Conservation (phyloP, 2,329 filamentous ascomycete genomes). For the Aspergillus persii region DNA sequence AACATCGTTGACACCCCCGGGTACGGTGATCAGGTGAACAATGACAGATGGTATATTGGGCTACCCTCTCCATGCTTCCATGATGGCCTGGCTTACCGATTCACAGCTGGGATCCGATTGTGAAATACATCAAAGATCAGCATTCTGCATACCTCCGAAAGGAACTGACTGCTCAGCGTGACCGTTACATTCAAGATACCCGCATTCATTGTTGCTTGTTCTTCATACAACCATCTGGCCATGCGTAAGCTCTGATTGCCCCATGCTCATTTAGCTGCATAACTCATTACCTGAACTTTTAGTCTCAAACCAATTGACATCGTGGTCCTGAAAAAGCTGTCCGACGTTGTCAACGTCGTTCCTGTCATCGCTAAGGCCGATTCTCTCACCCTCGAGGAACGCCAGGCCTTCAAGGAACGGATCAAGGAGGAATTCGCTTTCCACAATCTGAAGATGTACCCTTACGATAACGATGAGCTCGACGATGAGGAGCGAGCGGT, state of each 20-base stretch:
- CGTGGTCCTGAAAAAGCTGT: slow-evolving; percentile 98
- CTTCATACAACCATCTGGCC: slow-evolving; percentile 98
- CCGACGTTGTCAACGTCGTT: slow-evolving; percentile 98
- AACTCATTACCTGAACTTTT: slow-evolving; percentile 12
- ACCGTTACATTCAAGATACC: slow-evolving; percentile 98
- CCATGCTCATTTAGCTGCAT: neutral
- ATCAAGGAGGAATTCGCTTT: slow-evolving; percentile 99
- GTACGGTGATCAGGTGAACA: slow-evolving; percentile 98
- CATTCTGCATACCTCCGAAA: slow-evolving; percentile 98
- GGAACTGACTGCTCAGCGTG: slow-evolving; percentile 97
- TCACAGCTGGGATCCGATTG: slow-evolving; percentile 88
- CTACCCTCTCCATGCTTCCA: neutral
- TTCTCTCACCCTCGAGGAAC: slow-evolving; percentile 92
- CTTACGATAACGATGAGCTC: slow-evolving; percentile 98
- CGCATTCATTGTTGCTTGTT: slow-evolving; percentile 99
- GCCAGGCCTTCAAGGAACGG: slow-evolving; percentile 93
- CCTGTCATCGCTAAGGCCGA: slow-evolving; percentile 99
- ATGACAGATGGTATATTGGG: slow-evolving; percentile 75
- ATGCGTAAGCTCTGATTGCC: slow-evolving; percentile 58
- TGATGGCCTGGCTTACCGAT: slow-evolving; percentile 20
- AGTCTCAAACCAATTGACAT: slow-evolving; percentile 97
- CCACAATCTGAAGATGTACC: slow-evolving; percentile 99
- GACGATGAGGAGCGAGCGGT: slow-evolving; percentile 92
- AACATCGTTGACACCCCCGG: slow-evolving; percentile 99
- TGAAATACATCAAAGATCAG: slow-evolving; percentile 99